phyloP scores from a whole-genome alignment of 129 eudicot species.

The Ambrosia artemisiifolia region DNA sequence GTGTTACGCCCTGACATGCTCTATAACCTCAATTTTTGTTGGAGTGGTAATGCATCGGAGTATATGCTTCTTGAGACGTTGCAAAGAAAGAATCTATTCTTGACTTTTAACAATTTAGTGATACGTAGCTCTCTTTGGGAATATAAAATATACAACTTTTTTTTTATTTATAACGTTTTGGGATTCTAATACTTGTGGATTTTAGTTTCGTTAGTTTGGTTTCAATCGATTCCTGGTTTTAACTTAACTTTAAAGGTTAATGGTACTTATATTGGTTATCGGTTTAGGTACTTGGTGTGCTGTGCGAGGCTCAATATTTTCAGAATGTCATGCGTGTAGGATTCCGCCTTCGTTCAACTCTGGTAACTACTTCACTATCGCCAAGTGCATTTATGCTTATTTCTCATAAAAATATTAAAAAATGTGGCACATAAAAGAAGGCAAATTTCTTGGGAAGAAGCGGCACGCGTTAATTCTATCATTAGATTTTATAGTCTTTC shows the following conservation, averaged over 20 bases:
- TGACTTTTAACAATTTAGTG: neutral
- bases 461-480: neutral
- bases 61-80: neutral
- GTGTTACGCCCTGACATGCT: neutral
- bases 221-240: neutral
- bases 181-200: slow-evolving; percentile 11
- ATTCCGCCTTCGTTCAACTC: slow-evolving; percentile 81
- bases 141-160: neutral
- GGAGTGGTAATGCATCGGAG: neutral
- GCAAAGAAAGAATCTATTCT: neutral
- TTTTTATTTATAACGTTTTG: slow-evolving; percentile 3
- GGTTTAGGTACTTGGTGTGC: slow-evolving; percentile 74
- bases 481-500: slow-evolving; percentile 6
- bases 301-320: slow-evolving; percentile 90
- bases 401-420: neutral
- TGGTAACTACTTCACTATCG: slow-evolving; percentile 53
- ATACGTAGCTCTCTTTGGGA: neutral
- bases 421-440: too few relatives aligned
- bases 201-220: neutral
- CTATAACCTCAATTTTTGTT: too few relatives aligned
- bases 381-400: neutral
- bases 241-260: neutral
- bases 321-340: slow-evolving; percentile 99
- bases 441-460: neutral
- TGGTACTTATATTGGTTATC: slow-evolving; percentile 18